Base-by-base conservation (phyloP, 2,329 filamentous ascomycete species). In the Chrysosphaeria jannelii region DNA sequence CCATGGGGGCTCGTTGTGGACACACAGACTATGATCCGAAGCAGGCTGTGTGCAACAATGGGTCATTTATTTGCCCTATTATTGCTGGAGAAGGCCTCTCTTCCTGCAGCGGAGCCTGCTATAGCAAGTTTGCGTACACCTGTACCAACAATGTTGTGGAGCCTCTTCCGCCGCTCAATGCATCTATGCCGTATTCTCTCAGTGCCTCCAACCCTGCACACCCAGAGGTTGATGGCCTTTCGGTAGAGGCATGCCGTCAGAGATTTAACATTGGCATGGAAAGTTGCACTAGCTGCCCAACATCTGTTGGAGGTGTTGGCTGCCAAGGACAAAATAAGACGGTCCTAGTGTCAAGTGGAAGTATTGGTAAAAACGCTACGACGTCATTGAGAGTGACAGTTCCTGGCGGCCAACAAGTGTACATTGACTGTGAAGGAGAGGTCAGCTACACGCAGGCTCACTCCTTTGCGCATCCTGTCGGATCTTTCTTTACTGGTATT, bases 381-480 rank as follows among this genome's bases (percentile, higher is more conserved):
- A 12, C 8, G 11, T 33, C 32, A 23, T 39, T 42, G 37, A 33
- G 34, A 24, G 34, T 36, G 14, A 25, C 31, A 23, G 40, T 43
- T 6, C 40, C 40, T 5, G 40, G 41, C 25, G 40, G 40, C 13
- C 40, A 44, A 31, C 24, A 19, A 11, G 34, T 34, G 19, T 44
- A 39, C 29, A 31, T 44, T 7, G 33, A 33, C 14, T 27, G 35
- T 1, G 22, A 28, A 19, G 37, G 38, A 35, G 33, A 32, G 16
- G 29, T 44, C 12, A 36, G 28, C 9, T 39, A 39, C 31, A 42
- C 39, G 9, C 37, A 39, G 31, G 40, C 41, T 2, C 41, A 44
- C 26, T 41, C 39, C 26, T 37, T 36, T 3, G 23, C 28, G 23
- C 31, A 39, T 12, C 40, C 40, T 1, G 8, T 26, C 3, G 38